Conservation (phyloP, 2,329 filamentous ascomycete species). For the Dactylellina cionopaga region DNA sequence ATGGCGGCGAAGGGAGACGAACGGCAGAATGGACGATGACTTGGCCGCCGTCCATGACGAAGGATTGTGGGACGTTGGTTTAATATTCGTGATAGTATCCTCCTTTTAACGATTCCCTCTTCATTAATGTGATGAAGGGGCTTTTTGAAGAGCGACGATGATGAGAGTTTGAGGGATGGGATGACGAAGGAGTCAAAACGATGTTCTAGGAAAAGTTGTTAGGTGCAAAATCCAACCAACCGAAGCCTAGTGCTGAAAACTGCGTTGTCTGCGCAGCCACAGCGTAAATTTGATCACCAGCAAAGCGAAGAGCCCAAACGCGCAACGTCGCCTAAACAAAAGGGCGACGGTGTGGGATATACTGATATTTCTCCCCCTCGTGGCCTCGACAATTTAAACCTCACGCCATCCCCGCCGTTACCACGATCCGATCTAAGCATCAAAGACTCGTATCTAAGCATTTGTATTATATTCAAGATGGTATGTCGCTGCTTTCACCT, state of each 20-base stretch:
- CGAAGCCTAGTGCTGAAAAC: constrained; percentile 7
- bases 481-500: constrained; percentile 1
- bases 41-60: constrained; percentile 59
- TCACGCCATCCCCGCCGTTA: constrained; percentile 4
- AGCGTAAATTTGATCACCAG: constrained; percentile 31
- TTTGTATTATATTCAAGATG: constrained; percentile 50
- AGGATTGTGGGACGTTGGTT: neutral
- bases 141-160: constrained; percentile 2
- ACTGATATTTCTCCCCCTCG: constrained; percentile 20
- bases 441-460: too few species aligned
- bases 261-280: constrained; percentile 17
- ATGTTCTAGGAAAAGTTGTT: constrained; percentile 20
- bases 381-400: neutral
- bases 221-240: constrained; percentile 4
- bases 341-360: constrained; percentile 3
- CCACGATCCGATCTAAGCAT: neutral
- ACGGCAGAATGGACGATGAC: constrained; percentile 68
- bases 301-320: constrained; percentile 20
- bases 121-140: neutral
- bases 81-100: neutral
- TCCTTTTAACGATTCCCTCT: neutral
- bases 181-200: constrained; percentile 5
- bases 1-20: constrained; percentile 69
- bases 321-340: constrained; percentile 52
- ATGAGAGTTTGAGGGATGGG: constrained; percentile 7